phyloP scores from a whole-genome alignment of 768 basidiomycete species.

The Leucocoprinus leucothites region DNA sequence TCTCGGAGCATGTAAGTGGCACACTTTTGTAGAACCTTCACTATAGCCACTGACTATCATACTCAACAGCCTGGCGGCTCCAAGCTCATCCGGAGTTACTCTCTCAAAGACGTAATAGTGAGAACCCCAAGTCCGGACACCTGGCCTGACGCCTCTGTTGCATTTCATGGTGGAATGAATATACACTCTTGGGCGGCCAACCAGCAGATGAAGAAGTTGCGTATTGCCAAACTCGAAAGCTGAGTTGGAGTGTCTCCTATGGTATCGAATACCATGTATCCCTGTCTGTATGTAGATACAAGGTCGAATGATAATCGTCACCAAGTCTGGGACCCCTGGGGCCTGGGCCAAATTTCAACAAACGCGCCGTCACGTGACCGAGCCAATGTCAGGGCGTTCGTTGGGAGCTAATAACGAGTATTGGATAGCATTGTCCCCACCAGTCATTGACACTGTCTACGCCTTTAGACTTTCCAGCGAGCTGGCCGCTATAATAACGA shows the following conservation, averaged over 20 bases:
- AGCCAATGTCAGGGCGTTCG: background rate
- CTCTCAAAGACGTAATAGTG: slow-evolving; percentile 20
- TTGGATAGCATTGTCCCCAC: slow-evolving; percentile 5
- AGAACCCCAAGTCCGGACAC: slow-evolving; percentile 15
- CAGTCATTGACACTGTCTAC: background rate
- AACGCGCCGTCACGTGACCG: slow-evolving; percentile 14
- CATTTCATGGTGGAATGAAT: slow-evolving; percentile 72
- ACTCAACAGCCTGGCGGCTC: slow-evolving; percentile 59
- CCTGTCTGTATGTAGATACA: background rate
- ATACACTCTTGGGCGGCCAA: slow-evolving; percentile 62
- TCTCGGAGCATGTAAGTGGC: slow-evolving; percentile 64
- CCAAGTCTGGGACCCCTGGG: no score
- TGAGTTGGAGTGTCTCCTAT: background rate
- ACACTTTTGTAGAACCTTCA: background rate
- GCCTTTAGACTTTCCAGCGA: background rate
- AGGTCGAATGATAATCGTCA: no score
- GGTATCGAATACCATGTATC: background rate
- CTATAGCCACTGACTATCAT: background rate
- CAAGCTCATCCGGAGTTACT: slow-evolving; percentile 48
- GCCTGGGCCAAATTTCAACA: slow-evolving; percentile 18
- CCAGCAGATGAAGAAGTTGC: slow-evolving; percentile 43
- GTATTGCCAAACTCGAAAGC: slow-evolving; percentile 36
- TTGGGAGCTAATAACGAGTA: slow-evolving; percentile 4
- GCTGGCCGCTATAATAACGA: background rate
- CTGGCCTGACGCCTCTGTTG: slow-evolving; percentile 48